Conservation (phyloP, 1,139 yeast species). For the Saccharomyces hybrid region DNA sequence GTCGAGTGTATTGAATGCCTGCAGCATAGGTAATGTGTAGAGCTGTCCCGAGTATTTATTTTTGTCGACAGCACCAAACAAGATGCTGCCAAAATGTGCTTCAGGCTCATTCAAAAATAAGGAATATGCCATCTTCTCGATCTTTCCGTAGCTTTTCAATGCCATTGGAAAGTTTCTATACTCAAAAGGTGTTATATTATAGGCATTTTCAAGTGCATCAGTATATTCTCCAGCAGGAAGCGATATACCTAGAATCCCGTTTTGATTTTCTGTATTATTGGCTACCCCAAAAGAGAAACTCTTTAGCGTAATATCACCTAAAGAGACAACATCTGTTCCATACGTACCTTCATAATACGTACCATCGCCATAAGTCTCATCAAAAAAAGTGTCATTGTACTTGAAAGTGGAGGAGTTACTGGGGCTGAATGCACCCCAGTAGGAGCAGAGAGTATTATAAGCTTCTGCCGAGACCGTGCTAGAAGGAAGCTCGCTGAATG, state of each 20-base stretch:
- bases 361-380: background rate
- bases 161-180: background rate
- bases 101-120: conserved; percentile 16
- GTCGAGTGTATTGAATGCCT: conserved; percentile 33
- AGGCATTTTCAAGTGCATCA: background rate
- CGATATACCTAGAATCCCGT: conserved; percentile 3
- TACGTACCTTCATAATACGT: background rate
- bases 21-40: conserved; percentile 38
- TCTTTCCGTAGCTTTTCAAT: background rate
- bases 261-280: background rate
- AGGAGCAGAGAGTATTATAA: background rate
- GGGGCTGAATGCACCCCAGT: conserved; percentile 2
- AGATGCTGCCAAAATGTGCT: conserved; percentile 38
- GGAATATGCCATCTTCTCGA: background rate
- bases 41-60: conserved; percentile 44
- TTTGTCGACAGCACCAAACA: conserved; percentile 55
- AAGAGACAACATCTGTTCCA: conserved; percentile 1
- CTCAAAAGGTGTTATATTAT: background rate
- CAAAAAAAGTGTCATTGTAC: background rate
- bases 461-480: background rate
- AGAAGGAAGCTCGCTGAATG: background rate
- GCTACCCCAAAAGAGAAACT: conserved; percentile 1
- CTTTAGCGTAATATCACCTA: background rate
- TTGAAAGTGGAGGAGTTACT: conserved; percentile 1
- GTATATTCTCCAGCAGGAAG: background rate